Base-by-base conservation (phyloP, 441 rosid species). In the Manihot esculenta region DNA sequence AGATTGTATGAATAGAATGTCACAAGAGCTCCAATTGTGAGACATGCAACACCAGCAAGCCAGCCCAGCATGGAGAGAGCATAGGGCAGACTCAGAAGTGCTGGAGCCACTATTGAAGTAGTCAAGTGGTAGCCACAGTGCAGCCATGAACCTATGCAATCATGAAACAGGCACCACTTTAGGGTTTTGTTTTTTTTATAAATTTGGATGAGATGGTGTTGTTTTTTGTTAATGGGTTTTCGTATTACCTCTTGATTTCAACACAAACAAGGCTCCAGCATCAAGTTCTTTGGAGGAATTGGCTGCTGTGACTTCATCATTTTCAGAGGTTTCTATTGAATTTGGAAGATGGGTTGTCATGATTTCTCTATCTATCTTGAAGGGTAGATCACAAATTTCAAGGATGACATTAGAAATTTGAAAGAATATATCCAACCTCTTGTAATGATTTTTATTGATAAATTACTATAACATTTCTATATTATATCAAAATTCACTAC, bases 1-100 rank as follows among this genome's bases (percentile, higher is more conserved):
- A 83, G 82, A 49, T 83, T 78, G 26, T 80, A 80, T 9, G 86
- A 78, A 70, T 80, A 80, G 69, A 83, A 83, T 0, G 80, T 74
- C 51, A 76, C 69, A 0, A 42, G 6, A 5, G 84, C 84, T 21
- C 73, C 66, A 8, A 78, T 23, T 3, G 17, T 24, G 33, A 80
- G 53, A 60, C 80, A 76, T 30, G 71, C 3, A 30, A 72, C 60
- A 3, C 81, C 86, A 0, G 74, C 74, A 21, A n/a, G 42, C 84
- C 84, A 80, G 0, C 86, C 86, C 71, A 78, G 35, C 71, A 80
- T 64, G 15, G 79, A 72, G 18, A 80, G 26, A 10, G 82, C 81
- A 38, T 70, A 76, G 1, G 86, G 86, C 10, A 83, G 76, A 50
- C 79, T 80, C 26, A 83, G 61, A 45, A 83, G 76, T 47, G 70